Conservation (phyloP, 495 filamentous ascomycete genomes). For the Aspergillus mulundensis region DNA sequence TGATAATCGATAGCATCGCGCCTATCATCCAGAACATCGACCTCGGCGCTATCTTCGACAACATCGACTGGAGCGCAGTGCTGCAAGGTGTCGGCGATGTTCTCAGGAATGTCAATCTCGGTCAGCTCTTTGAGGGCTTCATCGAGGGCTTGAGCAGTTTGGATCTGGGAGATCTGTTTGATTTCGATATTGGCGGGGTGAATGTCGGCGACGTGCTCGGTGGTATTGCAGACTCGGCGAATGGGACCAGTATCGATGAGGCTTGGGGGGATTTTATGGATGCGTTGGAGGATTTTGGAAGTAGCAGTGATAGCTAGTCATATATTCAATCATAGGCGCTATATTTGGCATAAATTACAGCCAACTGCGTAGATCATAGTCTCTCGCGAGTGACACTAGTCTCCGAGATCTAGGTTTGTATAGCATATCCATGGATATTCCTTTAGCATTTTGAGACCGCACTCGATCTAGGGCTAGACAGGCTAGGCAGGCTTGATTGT, state of each 20-base stretch:
- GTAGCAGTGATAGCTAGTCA: neutral
- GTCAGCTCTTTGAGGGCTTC: neutral
- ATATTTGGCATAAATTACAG: no score
- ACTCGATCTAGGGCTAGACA: no score
- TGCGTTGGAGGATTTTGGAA: neutral
- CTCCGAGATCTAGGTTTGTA: no score
- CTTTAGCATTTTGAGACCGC: no score
- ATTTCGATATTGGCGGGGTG: conserved; percentile 1
- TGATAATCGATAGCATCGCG: no score
- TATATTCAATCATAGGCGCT: no score
- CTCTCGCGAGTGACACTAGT: no score
- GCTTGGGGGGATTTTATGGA: conserved; percentile 4
- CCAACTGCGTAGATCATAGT: no score
- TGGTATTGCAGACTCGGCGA: neutral
- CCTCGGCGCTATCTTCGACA: neutral
- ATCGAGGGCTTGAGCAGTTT: neutral
- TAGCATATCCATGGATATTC: no score
- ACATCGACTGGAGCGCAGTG: conserved; percentile 1
- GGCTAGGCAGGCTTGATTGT: no score
- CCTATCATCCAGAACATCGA: neutral
- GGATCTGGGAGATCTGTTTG: neutral
- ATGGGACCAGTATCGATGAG: conserved; percentile 2
- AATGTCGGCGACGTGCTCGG: conserved; percentile 1
- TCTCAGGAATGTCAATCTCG: conserved; percentile 10
- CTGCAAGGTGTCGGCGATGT: conserved; percentile 6